Evolutionary conservation across 176 grass and related monocot genomes (phyloP), one percentile per base, ranked within the genome.

Genomic region (Oryza australiensis): DNA sequence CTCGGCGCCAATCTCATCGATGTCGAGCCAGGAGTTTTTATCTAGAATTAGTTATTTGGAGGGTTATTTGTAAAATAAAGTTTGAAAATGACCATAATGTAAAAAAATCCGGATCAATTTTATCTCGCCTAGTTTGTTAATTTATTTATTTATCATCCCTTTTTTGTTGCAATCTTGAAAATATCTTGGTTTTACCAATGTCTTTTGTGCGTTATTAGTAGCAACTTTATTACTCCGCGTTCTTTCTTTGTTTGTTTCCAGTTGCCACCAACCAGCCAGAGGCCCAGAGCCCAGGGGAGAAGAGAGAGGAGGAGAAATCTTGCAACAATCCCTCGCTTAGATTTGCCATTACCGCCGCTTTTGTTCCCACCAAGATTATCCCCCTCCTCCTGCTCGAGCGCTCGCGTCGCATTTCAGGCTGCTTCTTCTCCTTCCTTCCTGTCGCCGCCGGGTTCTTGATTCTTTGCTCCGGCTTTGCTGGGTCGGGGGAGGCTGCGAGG

Each of bases 101-200:
- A 40, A 40, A 34, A 32, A 40, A 40, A 46, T 46, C 13, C 43
- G 0, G 0, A 0, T 46, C 13, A 2, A 46, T 15, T 55, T 55
- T 55, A 18, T 55, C 51, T 55, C 7, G 2, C 12, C 5, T 14
- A 41, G 11, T 70, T 14, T 68, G 9, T 9, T 4, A 3, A 29
- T 6, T 33, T 53, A 51, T 9, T 4, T 5, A 29, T 6, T 33
- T 53, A 51, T 26, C 26, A 13, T 26, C 14, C 5, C 12, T n/a
- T 80, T 73, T 65, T 32, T 12, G 24, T 32, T 28, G 84, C 16
- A 57, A 57, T 55, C 69, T 74, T 67, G 59, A 43, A 80, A 80
- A 70, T 70, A 65, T 80, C 68, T 28, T 14, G 55, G 30, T 32
- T 29, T 73, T 64, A 72, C 9, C 0, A 26, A 35, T 38, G 35